Conservation (phyloP, 2,329 filamentous ascomycete genomes). For the Fusarium cicatricum region DNA sequence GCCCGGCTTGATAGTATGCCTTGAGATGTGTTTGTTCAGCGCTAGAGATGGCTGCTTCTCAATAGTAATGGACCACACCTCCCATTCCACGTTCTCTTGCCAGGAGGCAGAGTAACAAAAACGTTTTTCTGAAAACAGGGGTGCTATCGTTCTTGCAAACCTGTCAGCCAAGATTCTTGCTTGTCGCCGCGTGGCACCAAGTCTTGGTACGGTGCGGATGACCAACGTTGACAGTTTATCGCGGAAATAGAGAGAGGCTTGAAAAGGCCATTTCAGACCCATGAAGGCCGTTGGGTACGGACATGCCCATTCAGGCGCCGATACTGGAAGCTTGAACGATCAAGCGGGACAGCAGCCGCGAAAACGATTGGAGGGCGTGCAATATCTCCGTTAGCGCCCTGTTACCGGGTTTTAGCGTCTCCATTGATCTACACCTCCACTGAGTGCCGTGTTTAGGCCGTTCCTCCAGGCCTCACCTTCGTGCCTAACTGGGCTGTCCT, state of each 20-base stretch:
- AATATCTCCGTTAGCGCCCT: constrained; percentile 5
- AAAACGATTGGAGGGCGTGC: constrained; percentile 14
- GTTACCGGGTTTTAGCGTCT: constrained; percentile 16
- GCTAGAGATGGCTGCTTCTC: no score
- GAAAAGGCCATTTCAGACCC: not conserved
- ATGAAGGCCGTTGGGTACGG: constrained; percentile 11
- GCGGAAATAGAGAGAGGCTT: not conserved
- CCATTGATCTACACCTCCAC: constrained; percentile 36
- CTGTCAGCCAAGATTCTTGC: not conserved
- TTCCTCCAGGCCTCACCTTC: constrained; percentile 13
- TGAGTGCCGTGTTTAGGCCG: constrained; percentile 29
- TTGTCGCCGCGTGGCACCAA: constrained; percentile 18
- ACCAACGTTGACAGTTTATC: constrained; percentile 13
- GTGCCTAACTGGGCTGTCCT: constrained; percentile 29
- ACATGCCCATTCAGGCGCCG: constrained; percentile 18
- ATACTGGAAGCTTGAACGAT: constrained; percentile 9
- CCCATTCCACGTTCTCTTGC: not conserved
- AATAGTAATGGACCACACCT: no score
- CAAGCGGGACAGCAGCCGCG: constrained; percentile 1
- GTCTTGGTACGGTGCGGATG: constrained; percentile 19
- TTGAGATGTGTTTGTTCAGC: not conserved
- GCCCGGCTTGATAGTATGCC: not conserved
- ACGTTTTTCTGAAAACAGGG: not conserved
- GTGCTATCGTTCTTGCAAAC: not conserved
- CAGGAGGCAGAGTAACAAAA: not conserved